Conservation (phyloP, 169 alveolate genomes). For the Sarcocystis neurona region DNA sequence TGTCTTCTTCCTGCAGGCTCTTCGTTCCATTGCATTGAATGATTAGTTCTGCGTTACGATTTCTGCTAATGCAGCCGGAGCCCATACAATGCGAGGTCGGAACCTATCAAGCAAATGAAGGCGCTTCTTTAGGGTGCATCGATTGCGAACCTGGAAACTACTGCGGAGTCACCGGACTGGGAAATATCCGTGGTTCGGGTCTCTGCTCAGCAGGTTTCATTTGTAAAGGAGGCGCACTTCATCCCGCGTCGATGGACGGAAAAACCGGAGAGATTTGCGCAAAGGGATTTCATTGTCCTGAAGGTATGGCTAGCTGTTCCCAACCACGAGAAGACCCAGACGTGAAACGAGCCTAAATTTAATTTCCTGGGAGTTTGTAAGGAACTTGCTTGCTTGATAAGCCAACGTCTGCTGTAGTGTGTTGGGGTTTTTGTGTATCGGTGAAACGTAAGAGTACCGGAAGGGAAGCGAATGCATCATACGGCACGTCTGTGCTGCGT, state of each 20-base stretch:
- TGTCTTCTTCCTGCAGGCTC: too few species aligned
- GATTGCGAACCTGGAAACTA: not conserved
- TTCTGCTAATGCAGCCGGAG: constrained; percentile 1
- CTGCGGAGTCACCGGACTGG: constrained; percentile 6
- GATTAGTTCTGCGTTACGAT: too few species aligned
- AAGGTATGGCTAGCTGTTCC: not conserved
- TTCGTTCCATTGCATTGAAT: too few species aligned
- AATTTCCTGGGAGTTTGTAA: too few species aligned
- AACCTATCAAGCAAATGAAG: constrained; percentile 25
- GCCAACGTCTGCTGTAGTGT: too few species aligned
- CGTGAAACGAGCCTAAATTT: too few species aligned
- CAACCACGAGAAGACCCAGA: not conserved
- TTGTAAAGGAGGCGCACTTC: constrained; percentile 69
- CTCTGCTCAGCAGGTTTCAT: constrained; percentile 69
- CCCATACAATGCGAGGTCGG: constrained; percentile 4
- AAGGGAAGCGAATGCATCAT: too few species aligned
- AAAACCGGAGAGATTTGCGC: constrained; percentile 67
- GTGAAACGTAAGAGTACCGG: too few species aligned
- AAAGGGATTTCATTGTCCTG: constrained; percentile 9
- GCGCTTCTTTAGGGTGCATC: not conserved
- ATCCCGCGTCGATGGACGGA: constrained; percentile 74
- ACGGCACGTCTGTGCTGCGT: too few species aligned
- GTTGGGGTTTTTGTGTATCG: too few species aligned
- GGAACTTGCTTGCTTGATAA: too few species aligned
- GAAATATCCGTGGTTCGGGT: constrained; percentile 19